Evolutionary conservation across 2,329 filamentous ascomycete species (phyloP).

Genomic region (Tolypocladium pustulatum): DNA sequence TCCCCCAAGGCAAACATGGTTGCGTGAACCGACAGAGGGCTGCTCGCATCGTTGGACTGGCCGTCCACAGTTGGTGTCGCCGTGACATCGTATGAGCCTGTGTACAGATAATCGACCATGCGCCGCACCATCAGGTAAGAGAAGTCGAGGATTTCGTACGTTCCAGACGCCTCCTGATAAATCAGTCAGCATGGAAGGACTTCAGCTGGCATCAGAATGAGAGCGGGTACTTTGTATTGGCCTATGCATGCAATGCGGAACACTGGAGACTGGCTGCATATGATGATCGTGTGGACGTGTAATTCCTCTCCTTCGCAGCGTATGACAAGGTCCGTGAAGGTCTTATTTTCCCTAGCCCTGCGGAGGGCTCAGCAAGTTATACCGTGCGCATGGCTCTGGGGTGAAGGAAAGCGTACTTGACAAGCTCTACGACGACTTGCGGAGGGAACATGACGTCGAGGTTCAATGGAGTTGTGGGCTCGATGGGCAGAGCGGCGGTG

Average conservation of each 20-base stretch:
- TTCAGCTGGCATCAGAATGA: neutral
- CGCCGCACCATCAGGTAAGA: neutral
- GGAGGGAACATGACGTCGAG: neutral
- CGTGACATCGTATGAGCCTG: neutral
- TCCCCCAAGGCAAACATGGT: neutral
- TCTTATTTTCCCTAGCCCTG: neutral
- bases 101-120: neutral
- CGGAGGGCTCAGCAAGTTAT: neutral
- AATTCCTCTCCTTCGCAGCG: neutral
- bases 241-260: neutral
- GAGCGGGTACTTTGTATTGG: neutral
- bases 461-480: neutral
- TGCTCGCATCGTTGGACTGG: neutral
- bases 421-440: neutral
- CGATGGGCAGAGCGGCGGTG: no score
- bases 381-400: neutral
- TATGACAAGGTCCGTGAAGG: neutral
- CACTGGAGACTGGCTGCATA: neutral
- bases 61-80: neutral
- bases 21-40: neutral
- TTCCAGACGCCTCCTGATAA: neutral
- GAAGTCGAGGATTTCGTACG: neutral
- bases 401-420: neutral
- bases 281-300: neutral
- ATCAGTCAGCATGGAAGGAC: neutral